Base-by-base conservation (phyloP, 768 basidiomycete species). In the Tephrocybe sp. region DNA sequence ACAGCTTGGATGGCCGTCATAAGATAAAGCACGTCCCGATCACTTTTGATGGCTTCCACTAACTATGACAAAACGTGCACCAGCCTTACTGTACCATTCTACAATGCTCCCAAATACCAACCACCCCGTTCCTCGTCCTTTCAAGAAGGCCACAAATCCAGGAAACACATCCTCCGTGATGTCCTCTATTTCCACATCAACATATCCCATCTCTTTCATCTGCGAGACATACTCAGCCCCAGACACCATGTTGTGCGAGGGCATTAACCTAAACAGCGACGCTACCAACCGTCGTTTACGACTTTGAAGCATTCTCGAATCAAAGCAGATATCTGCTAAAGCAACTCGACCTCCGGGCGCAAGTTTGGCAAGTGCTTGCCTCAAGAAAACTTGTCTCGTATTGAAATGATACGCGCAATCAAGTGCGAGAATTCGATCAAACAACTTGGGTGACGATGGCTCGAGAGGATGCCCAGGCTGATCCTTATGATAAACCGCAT, bases 1-100 rank as follows among this genome's bases (percentile, higher is more conserved):
- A 92, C 74, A 44, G 87, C 83, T 68, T 91, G 89, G 53, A 91
- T 88, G 62, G 84, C 83, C 50, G 84, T 80, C 84, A 84, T 84
- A 44, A n/a, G 63, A 51, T 9, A 39, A 37, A 31, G 42, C 36
- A 26, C 25, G 38, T 32, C 13, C 31, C 37, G 48, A 47, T 25
- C 8, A 21, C 24, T 45, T 27, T 13, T 43, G 43, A 51, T 43
- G 39, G 30, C 36, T 50, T 9, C 75, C 74, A 55, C 67, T 66
- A 40, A 78, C 74, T 30, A 83, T 64, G 9, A 84, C 73, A 64
- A 81, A 84, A 13, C 74, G 69, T 34, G 74, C 69, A 5, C 78
- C 78, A 9, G 65, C 59, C 11, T 47, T 45, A 9, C 57, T 57
- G 51, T 75, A 75, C 61, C 64, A 64, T 11, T 66, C 60, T 5